These are phyloP conservation scores for Sphagnurus paluster DNA, from an alignment of 1,284 basidiomycete genomes.

Conservation along the genomic window DNA sequence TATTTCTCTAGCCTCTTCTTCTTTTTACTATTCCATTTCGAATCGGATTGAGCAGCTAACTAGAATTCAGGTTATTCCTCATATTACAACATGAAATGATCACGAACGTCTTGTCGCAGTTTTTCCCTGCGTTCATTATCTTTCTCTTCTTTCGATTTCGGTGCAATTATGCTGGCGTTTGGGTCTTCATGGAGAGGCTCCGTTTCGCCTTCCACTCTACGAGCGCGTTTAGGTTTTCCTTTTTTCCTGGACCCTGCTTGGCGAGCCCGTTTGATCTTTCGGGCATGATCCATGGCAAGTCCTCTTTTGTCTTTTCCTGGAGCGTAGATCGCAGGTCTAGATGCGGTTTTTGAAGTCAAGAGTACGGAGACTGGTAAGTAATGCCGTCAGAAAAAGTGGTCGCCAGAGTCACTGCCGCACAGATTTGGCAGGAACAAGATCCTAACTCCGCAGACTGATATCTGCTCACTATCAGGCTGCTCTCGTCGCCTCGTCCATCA, in stretches of 20 bases:
- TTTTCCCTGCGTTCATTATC: slow-evolving; percentile 60
- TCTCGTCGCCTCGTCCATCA: too few relatives aligned
- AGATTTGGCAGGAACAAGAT: too few relatives aligned
- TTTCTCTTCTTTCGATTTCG: slow-evolving; percentile 62
- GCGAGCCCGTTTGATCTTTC: slow-evolving; percentile 62
- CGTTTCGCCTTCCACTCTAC: slow-evolving; percentile 25
- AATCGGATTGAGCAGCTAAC: slow-evolving; percentile 61
- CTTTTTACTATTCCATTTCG: slow-evolving; percentile 77
- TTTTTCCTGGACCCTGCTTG: slow-evolving; percentile 57
- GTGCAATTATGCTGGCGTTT: slow-evolving; percentile 59
- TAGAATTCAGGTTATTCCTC: slow-evolving; percentile 21
- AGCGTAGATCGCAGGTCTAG: too few relatives aligned
- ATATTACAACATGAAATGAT: background rate
- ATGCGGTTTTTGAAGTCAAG: too few relatives aligned
- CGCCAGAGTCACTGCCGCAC: too few relatives aligned
- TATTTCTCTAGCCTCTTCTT: slow-evolving; percentile 83
- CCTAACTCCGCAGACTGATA: too few relatives aligned
- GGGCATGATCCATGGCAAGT: slow-evolving; percentile 34
- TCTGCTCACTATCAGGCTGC: too few relatives aligned
- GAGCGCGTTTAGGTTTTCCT: slow-evolving; percentile 36
- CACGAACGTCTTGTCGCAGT: slow-evolving; percentile 59
- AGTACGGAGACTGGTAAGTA: too few relatives aligned
- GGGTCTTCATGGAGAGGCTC: slow-evolving; percentile 38
- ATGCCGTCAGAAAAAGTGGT: too few relatives aligned
- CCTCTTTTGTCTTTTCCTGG: too few relatives aligned